Evolutionary conservation across 768 basidiomycete genomes (phyloP).

Genomic region (Leccinum subgranulosum): DNA sequence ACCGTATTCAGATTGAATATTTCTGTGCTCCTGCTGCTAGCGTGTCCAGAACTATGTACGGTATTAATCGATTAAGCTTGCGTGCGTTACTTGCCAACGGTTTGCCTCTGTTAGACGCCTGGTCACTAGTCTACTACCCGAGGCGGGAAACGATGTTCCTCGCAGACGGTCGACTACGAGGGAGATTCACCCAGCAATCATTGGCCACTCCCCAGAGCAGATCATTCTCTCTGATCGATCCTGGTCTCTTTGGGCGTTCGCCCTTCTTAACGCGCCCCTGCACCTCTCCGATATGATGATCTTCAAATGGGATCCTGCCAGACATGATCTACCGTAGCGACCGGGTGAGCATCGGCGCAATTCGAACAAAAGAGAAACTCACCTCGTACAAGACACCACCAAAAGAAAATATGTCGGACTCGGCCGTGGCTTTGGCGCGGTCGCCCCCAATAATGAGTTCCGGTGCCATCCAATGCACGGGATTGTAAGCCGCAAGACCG

Average conservation of each 20-base stretch:
- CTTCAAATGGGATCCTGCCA: conserved; percentile 14
- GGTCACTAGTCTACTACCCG: no score
- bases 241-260: conserved; percentile 7
- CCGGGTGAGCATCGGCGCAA: not conserved
- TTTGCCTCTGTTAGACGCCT: no score
- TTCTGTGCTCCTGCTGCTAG: no score
- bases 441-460: conserved; percentile 17
- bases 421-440: conserved; percentile 3
- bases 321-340: conserved; percentile 16
- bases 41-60: no score
- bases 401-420: conserved; percentile 26
- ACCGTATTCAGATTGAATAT: no score
- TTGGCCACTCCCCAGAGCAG: conserved; percentile 11
- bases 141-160: not conserved
- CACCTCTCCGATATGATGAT: not conserved
- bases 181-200: conserved; percentile 9
- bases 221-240: conserved; percentile 1
- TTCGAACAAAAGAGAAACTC: not conserved
- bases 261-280: not conserved
- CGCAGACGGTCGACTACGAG: conserved; percentile 16
- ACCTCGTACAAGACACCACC: conserved; percentile 33
- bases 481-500: conserved; percentile 6
- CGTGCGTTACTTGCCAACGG: not conserved
- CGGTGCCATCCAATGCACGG: conserved; percentile 27
- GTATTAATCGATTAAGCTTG: not conserved